Conservation (phyloP, 441 rosid genomes). For the Pelargonium myrrhifolium region DNA sequence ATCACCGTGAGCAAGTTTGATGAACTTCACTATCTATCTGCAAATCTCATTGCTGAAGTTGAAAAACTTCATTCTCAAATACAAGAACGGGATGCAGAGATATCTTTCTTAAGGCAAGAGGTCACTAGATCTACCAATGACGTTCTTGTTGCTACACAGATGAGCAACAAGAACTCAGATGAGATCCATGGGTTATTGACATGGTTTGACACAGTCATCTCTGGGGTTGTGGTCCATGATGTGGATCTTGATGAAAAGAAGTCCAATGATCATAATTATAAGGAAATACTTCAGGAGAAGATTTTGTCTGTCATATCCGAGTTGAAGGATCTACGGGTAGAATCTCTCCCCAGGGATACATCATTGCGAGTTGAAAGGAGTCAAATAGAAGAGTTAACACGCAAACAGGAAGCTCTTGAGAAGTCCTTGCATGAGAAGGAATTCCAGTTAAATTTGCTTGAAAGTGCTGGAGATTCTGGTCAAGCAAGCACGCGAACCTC, state of each 20-base stretch:
- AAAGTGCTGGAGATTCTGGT: slow-evolving; percentile 36
- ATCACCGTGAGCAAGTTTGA: slow-evolving; percentile 82
- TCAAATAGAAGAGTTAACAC: slow-evolving; percentile 62
- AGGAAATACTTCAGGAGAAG: slow-evolving; percentile 59
- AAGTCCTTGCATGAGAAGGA: slow-evolving; percentile 64
- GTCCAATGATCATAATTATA: slow-evolving; percentile 36
- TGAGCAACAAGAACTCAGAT: slow-evolving; percentile 46
- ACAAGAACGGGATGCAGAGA: slow-evolving; percentile 85
- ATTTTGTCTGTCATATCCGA: slow-evolving; percentile 53
- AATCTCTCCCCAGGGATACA: slow-evolving; percentile 54
- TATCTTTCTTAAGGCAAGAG: slow-evolving; percentile 97
- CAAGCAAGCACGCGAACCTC: slow-evolving; percentile 33
- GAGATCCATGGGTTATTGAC: slow-evolving; percentile 51
- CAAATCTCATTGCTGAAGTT: slow-evolving; percentile 72
- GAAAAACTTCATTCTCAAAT: slow-evolving; percentile 88
- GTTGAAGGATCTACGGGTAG: slow-evolving; percentile 43
- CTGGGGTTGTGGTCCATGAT: slow-evolving; percentile 40
- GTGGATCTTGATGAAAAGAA: slow-evolving; percentile 36
- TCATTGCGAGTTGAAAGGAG: slow-evolving; percentile 69
- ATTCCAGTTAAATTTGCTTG: slow-evolving; percentile 51
- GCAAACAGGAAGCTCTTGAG: slow-evolving; percentile 57
- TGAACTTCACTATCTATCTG: slow-evolving; percentile 93
- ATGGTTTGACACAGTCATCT: slow-evolving; percentile 54
- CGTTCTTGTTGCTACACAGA: slow-evolving; percentile 70
- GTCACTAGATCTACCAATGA: slow-evolving; percentile 94